Percentiles rank a stretch among this genome's conserved stretches.
Conservation (phyloP, 2,329 filamentous ascomycete species). For the Xylariaceae sp. region DNA sequence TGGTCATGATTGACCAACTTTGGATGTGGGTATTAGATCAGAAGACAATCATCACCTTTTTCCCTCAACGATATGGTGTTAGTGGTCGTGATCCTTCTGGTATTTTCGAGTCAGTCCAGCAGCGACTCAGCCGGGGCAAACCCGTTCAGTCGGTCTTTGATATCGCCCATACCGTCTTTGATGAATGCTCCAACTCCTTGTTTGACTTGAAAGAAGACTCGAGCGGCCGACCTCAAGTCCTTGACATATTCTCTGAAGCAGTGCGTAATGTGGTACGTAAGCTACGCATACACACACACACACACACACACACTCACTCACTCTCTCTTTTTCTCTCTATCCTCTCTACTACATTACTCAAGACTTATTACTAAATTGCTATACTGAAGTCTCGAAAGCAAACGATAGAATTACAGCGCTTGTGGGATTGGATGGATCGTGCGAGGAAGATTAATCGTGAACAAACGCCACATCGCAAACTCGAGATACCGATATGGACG, state of each 20-base stretch:
- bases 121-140: slow-evolving; percentile 20
- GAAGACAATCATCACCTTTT: slow-evolving; percentile 46
- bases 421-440: slow-evolving; percentile 14
- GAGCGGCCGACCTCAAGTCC: slow-evolving; percentile 39
- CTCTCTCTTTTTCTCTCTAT: background rate
- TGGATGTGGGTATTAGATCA: slow-evolving; percentile 30
- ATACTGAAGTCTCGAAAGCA: slow-evolving; percentile 8
- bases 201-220: slow-evolving; percentile 42
- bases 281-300: no score
- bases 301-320: background rate
- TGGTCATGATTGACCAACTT: slow-evolving; percentile 31
- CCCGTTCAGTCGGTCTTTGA: slow-evolving; percentile 10
- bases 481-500: slow-evolving; percentile 8
- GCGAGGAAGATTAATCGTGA: slow-evolving; percentile 9
- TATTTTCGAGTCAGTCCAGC: slow-evolving; percentile 45
- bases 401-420: background rate
- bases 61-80: slow-evolving; percentile 46
- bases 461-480: background rate
- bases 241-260: slow-evolving; percentile 42
- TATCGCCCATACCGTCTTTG: slow-evolving; percentile 43
- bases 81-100: slow-evolving; percentile 46
- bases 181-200: slow-evolving; percentile 45
- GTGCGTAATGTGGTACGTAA: slow-evolving; percentile 37
- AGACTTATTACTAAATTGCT: slow-evolving; percentile 22
- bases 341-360: background rate